Conservation (phyloP, 176 grass and related monocot genomes). For the Puccinellia tenuiflora region DNA sequence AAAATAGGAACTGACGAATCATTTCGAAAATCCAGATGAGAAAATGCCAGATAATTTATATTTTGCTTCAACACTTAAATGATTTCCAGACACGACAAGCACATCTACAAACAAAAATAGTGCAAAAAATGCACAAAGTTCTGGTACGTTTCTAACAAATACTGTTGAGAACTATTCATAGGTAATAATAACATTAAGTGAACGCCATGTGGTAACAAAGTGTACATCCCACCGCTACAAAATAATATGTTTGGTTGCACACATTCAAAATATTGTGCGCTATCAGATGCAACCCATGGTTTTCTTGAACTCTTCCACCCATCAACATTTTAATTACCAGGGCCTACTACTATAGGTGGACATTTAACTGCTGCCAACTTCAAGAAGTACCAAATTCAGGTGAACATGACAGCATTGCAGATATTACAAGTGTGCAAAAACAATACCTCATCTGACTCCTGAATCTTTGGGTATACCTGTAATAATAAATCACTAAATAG, state of each 20-base stretch:
- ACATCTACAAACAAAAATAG: neutral
- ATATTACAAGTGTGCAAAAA: slow-evolving; percentile 12
- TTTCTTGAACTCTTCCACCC: neutral
- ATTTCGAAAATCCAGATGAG: neutral
- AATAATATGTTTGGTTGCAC: neutral
- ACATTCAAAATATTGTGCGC: neutral
- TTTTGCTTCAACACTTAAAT: neutral
- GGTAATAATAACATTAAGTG: no score
- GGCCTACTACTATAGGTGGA: neutral
- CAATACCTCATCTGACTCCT: slow-evolving; percentile 71
- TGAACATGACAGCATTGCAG: neutral
- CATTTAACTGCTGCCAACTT: neutral
- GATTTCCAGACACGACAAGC: neutral
- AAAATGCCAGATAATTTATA: neutral
- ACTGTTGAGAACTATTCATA: no score
- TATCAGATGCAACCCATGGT: neutral
- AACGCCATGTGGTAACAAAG: neutral
- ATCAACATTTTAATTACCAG: neutral
- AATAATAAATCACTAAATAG: slow-evolving; percentile 22
- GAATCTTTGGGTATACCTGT: slow-evolving; percentile 93
- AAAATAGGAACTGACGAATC: neutral
- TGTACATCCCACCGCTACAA: neutral
- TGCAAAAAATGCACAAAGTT: neutral
- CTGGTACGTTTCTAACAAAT: neutral
- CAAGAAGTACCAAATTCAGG: neutral